Percentiles rank a stretch among this genome's conserved stretches.
Conservation (phyloP, 805 yeast genomes). For the Wickerhamomyces ciferrii region DNA sequence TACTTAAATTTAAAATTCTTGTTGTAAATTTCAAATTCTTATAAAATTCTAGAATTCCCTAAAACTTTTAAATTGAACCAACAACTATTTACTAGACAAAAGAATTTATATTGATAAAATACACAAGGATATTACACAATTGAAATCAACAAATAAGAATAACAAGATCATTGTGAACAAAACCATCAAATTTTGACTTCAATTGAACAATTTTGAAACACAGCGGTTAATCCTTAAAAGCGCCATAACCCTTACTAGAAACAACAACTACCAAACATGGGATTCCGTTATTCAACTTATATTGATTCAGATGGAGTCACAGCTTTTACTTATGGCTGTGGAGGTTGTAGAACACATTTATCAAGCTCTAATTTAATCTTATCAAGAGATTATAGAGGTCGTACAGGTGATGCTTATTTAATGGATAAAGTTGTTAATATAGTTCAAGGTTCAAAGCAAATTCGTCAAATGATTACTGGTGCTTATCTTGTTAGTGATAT, state of each 20-base stretch:
- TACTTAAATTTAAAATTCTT: too few species aligned
- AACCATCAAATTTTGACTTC: too few species aligned
- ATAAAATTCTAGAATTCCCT: too few species aligned
- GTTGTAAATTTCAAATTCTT: too few species aligned
- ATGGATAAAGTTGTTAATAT: slow-evolving; percentile 47
- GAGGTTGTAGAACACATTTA: slow-evolving; percentile 35
- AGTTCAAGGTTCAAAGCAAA: slow-evolving; percentile 29
- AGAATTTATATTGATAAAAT: too few species aligned
- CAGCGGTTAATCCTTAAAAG: not conserved
- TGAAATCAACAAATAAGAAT: too few species aligned
- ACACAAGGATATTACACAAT: too few species aligned
- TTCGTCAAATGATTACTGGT: slow-evolving; percentile 52
- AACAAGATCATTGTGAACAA: too few species aligned
- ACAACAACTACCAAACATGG: slow-evolving; percentile 27
- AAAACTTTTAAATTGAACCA: too few species aligned
- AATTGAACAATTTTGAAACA: too few species aligned
- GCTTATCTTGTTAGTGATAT: slow-evolving; percentile 48
- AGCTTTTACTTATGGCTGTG: slow-evolving; percentile 31
- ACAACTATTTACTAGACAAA: too few species aligned
- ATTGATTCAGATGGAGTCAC: slow-evolving; percentile 28
- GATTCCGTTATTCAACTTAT: slow-evolving; percentile 39
- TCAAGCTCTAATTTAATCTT: slow-evolving; percentile 29
- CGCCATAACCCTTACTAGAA: too few species aligned
- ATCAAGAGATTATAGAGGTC: slow-evolving; percentile 49
- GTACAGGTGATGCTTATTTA: slow-evolving; percentile 53